Evolutionary conservation across 208 protist genomes (phyloP).

Genomic region (Endotrypanum monterogeii): DNA sequence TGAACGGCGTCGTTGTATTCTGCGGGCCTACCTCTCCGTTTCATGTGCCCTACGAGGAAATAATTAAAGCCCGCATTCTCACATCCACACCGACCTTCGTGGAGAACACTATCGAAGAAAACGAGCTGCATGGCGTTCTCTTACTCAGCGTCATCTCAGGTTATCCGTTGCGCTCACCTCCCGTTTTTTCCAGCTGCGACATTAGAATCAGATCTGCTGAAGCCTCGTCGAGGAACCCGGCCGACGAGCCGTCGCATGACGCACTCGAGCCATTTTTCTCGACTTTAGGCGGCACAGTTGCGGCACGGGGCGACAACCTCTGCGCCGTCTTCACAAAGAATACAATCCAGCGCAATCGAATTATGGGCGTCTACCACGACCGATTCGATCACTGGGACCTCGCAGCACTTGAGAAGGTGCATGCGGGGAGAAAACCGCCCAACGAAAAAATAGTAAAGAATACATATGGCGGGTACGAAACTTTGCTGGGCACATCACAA

Average conservation of each 20-base stretch:
- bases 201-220: constrained; percentile 3
- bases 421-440: constrained; percentile 21
- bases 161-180: constrained; percentile 44
- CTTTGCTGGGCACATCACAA: constrained; percentile 58
- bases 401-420: constrained; percentile 23
- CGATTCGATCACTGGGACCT: constrained; percentile 72
- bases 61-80: constrained; percentile 40
- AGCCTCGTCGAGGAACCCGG: background rate
- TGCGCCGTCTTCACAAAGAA: constrained; percentile 68
- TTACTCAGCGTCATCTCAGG: constrained; percentile 61
- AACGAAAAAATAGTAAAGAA: constrained; percentile 35
- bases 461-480: constrained; percentile 59
- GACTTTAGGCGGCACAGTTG: constrained; percentile 8
- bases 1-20: constrained; percentile 60
- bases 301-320: constrained; percentile 29
- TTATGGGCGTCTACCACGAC: constrained; percentile 87
- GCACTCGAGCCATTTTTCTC: constrained; percentile 11
- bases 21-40: constrained; percentile 52
- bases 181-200: constrained; percentile 10
- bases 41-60: constrained; percentile 41
- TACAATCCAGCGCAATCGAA: constrained; percentile 64
- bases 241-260: constrained; percentile 21
- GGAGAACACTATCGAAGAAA: constrained; percentile 73
- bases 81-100: constrained; percentile 52
- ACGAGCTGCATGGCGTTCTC: constrained; percentile 79